Evolutionary conservation across 257 asterid species (phyloP), one percentile per base, ranked within the genome.

Genomic region (Lavandula angustifolia): DNA sequence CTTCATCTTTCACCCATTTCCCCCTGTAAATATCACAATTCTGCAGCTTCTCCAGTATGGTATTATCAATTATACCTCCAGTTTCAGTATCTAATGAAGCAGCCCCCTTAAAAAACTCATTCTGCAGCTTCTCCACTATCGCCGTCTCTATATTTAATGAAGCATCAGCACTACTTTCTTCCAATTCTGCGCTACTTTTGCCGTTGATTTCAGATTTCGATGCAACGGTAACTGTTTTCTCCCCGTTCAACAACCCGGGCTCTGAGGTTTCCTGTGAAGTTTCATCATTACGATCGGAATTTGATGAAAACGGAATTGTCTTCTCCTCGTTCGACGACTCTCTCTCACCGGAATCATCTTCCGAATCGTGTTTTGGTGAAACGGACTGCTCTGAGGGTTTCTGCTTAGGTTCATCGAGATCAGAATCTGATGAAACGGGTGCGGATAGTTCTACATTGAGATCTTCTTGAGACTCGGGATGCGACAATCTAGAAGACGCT

Each of bases 1-100:
- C 81, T 40, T 89, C 96, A 79, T 85, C 99, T 73, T 67, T 87
- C 72, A 84, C 94, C 99, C 99, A 94, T 18, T 9, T 84, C 16
- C 97, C 97, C 53, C 71, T 81, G 60, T 80, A 83, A 50, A 87
- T 34, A 82, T 89, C 87, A 77, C 97, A 94, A 62, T 58, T 69
- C 75, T 67, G 68, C 78, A 75, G 68, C 75, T 69, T 66, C 22
- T 78, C 75, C 5, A 34, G 48, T 13, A 68, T 5, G 32, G 48
- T 76, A 62, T 62, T 53, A 42, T 65, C 75, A 52, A 69, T 14
- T 7, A 29, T 53, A 17, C 46, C 65, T 40, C 56, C 80, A 38
- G 12, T 40, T 48, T 60, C 52, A 62, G 51, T 29, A 59, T 46
- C 54, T 17, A 76, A 43, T 11, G 73, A 17, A 73, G 63, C 50